Base-by-base conservation (phyloP, 805 yeast species). In the Candida maesae region DNA sequence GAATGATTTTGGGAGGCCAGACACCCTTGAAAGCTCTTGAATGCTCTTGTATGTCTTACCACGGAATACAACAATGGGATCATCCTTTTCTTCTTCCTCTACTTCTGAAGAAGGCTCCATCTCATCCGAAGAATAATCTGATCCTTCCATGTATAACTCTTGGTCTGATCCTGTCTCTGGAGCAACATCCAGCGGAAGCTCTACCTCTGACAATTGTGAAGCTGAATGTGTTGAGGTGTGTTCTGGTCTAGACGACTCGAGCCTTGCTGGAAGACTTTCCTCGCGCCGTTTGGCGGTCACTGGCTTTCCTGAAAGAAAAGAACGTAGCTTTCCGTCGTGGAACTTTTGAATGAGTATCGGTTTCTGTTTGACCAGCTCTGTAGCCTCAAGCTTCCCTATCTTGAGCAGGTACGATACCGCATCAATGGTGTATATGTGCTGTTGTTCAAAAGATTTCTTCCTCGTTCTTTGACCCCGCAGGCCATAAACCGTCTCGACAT, bases 361-460 rank as follows among this genome's bases (percentile, higher is more conserved):
- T 10, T 49, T 52, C 5, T 37, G 32, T n/a, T 45, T 43, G 17
- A 56, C 59, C 19, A 54, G 21, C 9, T 44, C 49, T 6, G 52
- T 39, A 0, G 60, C 60, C 7, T 46, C 41, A 17, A 47, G 54
- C 1, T 31, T 20, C 8, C 51, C 36, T 4, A 55, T 46, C 16
- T 38, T 45, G 11, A 56, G 39, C 14, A 39, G 33, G 28, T 53
- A 55, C 2, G 50, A 36, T 1, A 56, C 58, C 2, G 50, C 43
- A 32, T 56, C 60, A 14, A 56, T 52, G 2, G 56, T 53, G 33
- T 53, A 56, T 9, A 56, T 52, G 23, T 55, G 59, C 32, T 55
- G 53, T 33, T 55, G 58, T 17, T 43, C 44, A 19, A 55, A 50
- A 0, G 56, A 49, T 7, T 49, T 27, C 21, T 52, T 46, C 31